phyloP scores from a whole-genome alignment of 2,329 filamentous ascomycete species.

The Diaporthe ilicicola region DNA sequence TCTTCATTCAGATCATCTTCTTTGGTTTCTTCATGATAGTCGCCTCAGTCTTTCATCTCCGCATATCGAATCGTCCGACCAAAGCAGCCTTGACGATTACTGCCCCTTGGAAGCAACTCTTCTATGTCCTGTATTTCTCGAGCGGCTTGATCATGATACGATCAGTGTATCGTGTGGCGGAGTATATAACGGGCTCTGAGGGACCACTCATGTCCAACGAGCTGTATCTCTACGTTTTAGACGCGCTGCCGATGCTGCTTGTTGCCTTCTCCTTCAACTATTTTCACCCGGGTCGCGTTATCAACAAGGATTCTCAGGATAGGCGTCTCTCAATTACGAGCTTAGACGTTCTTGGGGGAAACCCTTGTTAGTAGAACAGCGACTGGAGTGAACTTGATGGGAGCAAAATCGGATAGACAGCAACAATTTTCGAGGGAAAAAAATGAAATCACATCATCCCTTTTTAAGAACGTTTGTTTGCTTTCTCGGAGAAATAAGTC shows the following conservation, averaged over 20 bases:
- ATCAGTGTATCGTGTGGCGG: slow-evolving; percentile 1
- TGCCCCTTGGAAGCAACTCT: not conserved
- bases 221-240: not conserved
- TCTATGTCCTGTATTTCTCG: slow-evolving; percentile 1
- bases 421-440: too few relatives aligned
- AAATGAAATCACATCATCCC: not conserved
- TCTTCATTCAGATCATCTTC: slow-evolving; percentile 23
- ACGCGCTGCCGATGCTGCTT: slow-evolving; percentile 18
- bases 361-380: not conserved
- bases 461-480: not conserved
- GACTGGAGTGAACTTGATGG: too few relatives aligned
- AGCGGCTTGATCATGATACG: slow-evolving; percentile 17
- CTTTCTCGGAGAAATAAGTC: not conserved
- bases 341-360: not conserved
- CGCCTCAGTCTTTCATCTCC: slow-evolving; percentile 7
- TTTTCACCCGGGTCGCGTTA: slow-evolving; percentile 9
- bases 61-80: not conserved
- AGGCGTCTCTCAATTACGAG: not conserved
- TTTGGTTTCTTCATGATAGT: slow-evolving; percentile 23
- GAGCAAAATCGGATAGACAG: too few relatives aligned
- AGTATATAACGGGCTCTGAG: not conserved
- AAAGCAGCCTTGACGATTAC: not conserved
- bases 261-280: not conserved
- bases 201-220: not conserved
- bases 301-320: not conserved